Base-by-base conservation (phyloP, 257 asterid species). In the Euphrasia confusa region DNA sequence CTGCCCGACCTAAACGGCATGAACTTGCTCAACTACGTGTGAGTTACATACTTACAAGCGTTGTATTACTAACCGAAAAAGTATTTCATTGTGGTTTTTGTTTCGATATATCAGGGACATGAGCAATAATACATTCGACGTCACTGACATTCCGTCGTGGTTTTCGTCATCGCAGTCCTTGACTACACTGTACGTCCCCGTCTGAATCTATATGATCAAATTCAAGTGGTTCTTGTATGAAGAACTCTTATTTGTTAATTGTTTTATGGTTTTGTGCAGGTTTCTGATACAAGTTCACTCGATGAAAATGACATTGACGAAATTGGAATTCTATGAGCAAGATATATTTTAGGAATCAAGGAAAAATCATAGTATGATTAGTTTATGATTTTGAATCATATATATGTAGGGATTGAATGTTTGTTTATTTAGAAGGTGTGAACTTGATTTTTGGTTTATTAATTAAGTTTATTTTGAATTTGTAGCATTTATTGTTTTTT, bases 91-190 rank as follows among this genome's bases (percentile, higher is more conserved):
- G 11, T 45, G 15, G n/a, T 45, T n/a, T 45, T 44, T 45, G 3
- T 45, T 4, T 2, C 21, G 15, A 49, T 12, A 13, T n/a, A 5
- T 17, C 55, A 49, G 55, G 55, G 55, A 50, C 27, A 50, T 50
- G 56, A 50, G 56, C 56, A 50, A 50, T 15, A 50, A 50, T 17
- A 15, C 56, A 7, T 50, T 50, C 17, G 56, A 50, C 21, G 12
- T 28, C 56, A 50, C 56, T 4, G 56, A 50, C 12, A 50, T 50
- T 50, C 56, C 56, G 17, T 28, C 56, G 7, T 50, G 56, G 56
- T 50, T 50, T 50, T 17, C 56, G 17, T 50, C 56, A 1, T 50
- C 17, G 56, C 56, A 17, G 28, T 50, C 56, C 11, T 15, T 50
- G 56, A 50, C 56, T 17, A n/a, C 56, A 17, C 21, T 50, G 56